These are phyloP conservation scores for Kandelia obovata DNA, from an alignment of 345 rosid genomes.

Conservation along the genomic window DNA sequence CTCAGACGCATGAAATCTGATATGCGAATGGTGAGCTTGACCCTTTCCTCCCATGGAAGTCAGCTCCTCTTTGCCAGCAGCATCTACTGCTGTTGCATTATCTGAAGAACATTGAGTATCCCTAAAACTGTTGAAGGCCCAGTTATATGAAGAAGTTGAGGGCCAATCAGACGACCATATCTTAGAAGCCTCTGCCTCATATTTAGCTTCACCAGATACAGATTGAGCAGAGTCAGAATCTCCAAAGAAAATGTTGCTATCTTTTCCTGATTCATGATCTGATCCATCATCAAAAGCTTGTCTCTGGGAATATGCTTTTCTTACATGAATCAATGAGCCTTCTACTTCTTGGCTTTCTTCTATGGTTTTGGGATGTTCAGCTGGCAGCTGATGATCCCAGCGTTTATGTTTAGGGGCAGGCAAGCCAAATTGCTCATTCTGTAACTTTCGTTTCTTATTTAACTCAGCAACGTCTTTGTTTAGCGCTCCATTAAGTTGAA, in stretches of 20 bases:
- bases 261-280: slow-evolving; percentile 41
- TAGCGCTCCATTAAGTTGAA: slow-evolving; percentile 7
- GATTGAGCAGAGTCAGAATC: slow-evolving; percentile 28
- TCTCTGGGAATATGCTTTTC: slow-evolving; percentile 16
- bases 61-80: slow-evolving; percentile 17
- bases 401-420: slow-evolving; percentile 54
- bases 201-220: slow-evolving; percentile 20
- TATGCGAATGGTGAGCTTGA: slow-evolving; percentile 10
- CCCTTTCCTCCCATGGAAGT: slow-evolving; percentile 9
- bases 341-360: slow-evolving; percentile 20
- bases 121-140: slow-evolving; percentile 18
- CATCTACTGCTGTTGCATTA: background rate
- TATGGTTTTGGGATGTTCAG: slow-evolving; percentile 11
- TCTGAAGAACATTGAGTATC: slow-evolving; percentile 15
- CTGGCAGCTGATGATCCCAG: slow-evolving; percentile 27
- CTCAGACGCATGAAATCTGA: slow-evolving; percentile 18
- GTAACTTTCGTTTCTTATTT: slow-evolving; percentile 56
- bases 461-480: slow-evolving; percentile 15
- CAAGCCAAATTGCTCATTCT: slow-evolving; percentile 40
- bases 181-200: slow-evolving; percentile 16
- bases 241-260: slow-evolving; percentile 42
- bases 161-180: slow-evolving; percentile 9
- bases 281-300: slow-evolving; percentile 16
- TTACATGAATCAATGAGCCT: background rate
- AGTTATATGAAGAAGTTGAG: slow-evolving; percentile 24